A percentile compares a stretch with the other conserved stretches of the same genome.
Conservation (phyloP, 176 grass and related monocot genomes). For the Paspalum vaginatum region DNA sequence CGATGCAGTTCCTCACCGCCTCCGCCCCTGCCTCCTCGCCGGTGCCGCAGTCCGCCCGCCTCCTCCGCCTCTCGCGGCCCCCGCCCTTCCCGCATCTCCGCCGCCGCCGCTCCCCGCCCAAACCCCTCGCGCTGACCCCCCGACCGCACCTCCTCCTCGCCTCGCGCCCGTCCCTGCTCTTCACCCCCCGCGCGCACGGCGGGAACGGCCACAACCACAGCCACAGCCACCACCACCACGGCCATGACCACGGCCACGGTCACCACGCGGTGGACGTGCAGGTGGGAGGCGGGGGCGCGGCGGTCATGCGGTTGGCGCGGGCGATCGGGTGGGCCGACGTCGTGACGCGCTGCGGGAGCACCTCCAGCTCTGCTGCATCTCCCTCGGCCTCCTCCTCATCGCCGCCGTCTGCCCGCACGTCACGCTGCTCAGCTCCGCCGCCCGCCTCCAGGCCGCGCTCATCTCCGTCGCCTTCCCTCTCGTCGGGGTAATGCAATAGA, state of each 20-base stretch:
- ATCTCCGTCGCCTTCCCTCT: conserved; percentile 91
- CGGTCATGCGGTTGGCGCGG: conserved; percentile 69
- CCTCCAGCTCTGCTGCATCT: conserved; percentile 81
- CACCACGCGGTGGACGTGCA: conserved; percentile 32
- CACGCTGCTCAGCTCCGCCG: conserved; percentile 30
- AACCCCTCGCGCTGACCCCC: background rate
- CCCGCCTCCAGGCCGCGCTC: conserved; percentile 57
- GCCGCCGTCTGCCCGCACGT: conserved; percentile 68
- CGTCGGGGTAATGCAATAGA: conserved; percentile 66
- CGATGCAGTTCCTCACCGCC: conserved; percentile 49
- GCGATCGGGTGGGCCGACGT: conserved; percentile 77
- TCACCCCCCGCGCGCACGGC: conserved; percentile 50
- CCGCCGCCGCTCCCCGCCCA: conserved; percentile 33
- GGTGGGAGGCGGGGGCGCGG: conserved; percentile 40
- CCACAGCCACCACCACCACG: conserved; percentile 26
- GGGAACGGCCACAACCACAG: conserved; percentile 15
- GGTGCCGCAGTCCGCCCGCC: conserved; percentile 14
- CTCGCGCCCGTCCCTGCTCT: conserved; percentile 25
- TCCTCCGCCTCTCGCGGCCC: conserved; percentile 36
- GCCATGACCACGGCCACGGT: conserved; percentile 14
- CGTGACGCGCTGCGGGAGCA: conserved; percentile 79
- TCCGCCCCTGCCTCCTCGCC: conserved; percentile 27
- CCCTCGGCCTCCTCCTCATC: conserved; percentile 80
- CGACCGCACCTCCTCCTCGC: conserved; percentile 24
- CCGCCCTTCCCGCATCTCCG: conserved; percentile 43